A percentile compares a stretch with the other conserved stretches of the same genome.
Conservation (phyloP, 768 basidiomycete species). For the Suillus spraguei region DNA sequence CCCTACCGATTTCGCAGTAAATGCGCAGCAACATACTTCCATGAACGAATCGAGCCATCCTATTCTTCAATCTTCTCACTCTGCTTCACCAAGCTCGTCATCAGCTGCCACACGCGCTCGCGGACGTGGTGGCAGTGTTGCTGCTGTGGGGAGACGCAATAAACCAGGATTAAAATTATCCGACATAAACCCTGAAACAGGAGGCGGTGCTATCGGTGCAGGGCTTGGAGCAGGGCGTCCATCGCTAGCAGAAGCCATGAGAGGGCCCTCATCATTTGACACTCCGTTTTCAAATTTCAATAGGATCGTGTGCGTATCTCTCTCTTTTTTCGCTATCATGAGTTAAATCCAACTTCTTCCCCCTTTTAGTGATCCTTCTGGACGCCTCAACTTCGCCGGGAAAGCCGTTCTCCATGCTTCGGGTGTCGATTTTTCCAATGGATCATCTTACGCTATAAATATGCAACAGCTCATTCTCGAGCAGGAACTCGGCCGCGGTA, state of each 20-base stretch:
- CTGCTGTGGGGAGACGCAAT: slow-evolving; percentile 43
- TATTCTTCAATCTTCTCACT: slow-evolving; percentile 35
- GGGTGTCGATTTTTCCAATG: slow-evolving; percentile 89
- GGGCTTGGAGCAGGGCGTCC: slow-evolving; percentile 75
- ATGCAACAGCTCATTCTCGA: slow-evolving; percentile 90
- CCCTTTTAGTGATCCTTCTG: slow-evolving; percentile 82
- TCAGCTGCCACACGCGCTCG: slow-evolving; percentile 12
- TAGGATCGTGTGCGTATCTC: slow-evolving; percentile 81
- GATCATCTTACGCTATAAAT: slow-evolving; percentile 89
- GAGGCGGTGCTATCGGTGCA: slow-evolving; percentile 61
- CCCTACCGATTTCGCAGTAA: slow-evolving; percentile 44
- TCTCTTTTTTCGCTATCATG: slow-evolving; percentile 7
- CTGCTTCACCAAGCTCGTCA: slow-evolving; percentile 29
- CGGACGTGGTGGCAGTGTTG: slow-evolving; percentile 35
- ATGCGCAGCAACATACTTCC: slow-evolving; percentile 41
- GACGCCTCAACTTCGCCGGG: slow-evolving; percentile 90
- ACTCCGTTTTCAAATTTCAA: slow-evolving; percentile 93
- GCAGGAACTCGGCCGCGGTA: slow-evolving; percentile 94
- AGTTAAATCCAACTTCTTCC: slow-evolving; percentile 10
- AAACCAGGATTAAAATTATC: slow-evolving; percentile 63
- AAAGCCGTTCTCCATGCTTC: slow-evolving; percentile 92
- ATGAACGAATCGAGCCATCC: slow-evolving; percentile 31
- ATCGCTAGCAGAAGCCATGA: slow-evolving; percentile 43
- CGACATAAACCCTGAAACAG: slow-evolving; percentile 55
- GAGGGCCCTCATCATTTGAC: slow-evolving; percentile 46